These are phyloP conservation scores for Breviolum minutum DNA, from an alignment of 73 alveolate species.

Conservation along the genomic window DNA sequence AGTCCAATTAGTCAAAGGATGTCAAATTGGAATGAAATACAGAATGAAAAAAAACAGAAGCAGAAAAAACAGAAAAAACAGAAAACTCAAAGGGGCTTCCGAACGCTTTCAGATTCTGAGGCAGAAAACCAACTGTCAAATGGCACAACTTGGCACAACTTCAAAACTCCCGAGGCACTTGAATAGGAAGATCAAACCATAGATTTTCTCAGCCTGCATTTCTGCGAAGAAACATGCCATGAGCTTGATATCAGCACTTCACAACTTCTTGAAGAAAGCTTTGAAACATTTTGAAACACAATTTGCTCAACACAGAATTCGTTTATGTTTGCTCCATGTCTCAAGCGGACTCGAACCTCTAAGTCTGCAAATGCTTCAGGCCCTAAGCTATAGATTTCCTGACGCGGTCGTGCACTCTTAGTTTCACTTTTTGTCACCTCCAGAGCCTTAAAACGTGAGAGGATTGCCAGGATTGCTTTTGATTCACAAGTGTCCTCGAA, in stretches of 20 bases:
- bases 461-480: too few relatives aligned
- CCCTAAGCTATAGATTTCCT: constrained; percentile 97
- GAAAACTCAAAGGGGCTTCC: too few relatives aligned
- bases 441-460: background rate
- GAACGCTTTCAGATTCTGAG: too few relatives aligned
- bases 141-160: constrained; percentile 96
- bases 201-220: constrained; percentile 93
- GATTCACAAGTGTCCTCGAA: too few relatives aligned
- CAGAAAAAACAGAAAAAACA: too few relatives aligned
- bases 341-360: background rate
- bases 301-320: background rate
- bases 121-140: background rate
- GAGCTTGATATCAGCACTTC: too few relatives aligned
- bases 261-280: constrained; percentile 96
- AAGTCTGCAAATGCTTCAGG: constrained; percentile 65
- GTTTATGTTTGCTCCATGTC: too few relatives aligned
- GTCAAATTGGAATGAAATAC: constrained; percentile 33
- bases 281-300: background rate
- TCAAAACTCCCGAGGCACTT: constrained; percentile 97
- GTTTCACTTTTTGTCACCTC: too few relatives aligned
- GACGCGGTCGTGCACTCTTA: constrained; percentile 61
- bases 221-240: too few relatives aligned
- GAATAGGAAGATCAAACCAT: constrained; percentile 98
- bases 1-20: too few relatives aligned
- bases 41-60: too few relatives aligned